phyloP scores from a whole-genome alignment of 371 early-diverging fungal species.

The Mortierella sp. region DNA sequence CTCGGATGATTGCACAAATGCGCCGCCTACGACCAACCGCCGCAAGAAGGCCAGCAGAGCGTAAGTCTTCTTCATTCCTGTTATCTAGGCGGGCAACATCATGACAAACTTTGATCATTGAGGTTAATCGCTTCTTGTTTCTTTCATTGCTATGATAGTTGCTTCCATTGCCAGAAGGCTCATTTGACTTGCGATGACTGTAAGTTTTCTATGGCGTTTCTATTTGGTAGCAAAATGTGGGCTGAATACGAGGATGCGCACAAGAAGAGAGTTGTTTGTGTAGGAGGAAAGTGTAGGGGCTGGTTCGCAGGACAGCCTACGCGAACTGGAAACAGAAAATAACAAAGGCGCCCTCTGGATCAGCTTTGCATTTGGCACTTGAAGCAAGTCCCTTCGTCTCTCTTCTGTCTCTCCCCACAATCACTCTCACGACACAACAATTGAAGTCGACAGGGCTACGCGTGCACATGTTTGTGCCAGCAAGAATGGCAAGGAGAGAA shows the following conservation, averaged over 20 bases:
- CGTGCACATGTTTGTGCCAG: conserved; percentile 3
- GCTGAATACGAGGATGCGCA: not conserved
- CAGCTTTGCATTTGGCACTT: not conserved
- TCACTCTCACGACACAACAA: not conserved
- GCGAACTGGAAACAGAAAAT: not conserved
- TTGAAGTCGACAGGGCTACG: not conserved
- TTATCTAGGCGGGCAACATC: not conserved
- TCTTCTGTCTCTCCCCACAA: not conserved
- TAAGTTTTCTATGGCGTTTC: conserved; percentile 41
- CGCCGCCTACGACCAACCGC: conserved; percentile 24
- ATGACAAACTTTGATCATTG: not conserved
- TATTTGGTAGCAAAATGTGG: not conserved
- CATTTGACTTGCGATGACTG: conserved; percentile 77
- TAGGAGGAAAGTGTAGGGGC: not conserved
- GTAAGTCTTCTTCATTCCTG: conserved; percentile 26
- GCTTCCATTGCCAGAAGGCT: conserved; percentile 73
- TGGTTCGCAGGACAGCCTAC: too few species aligned
- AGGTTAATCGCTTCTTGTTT: not conserved
- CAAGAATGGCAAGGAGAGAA: not conserved
- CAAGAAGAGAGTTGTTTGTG: not conserved
- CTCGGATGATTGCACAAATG: conserved; percentile 29
- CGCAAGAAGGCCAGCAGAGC: conserved; percentile 56
- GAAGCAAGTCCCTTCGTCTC: not conserved
- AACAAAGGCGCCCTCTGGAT: not conserved
- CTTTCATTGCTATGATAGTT: conserved; percentile 26